Conservation (phyloP, 1,139 yeast genomes). For the Pichia norvegensis region DNA sequence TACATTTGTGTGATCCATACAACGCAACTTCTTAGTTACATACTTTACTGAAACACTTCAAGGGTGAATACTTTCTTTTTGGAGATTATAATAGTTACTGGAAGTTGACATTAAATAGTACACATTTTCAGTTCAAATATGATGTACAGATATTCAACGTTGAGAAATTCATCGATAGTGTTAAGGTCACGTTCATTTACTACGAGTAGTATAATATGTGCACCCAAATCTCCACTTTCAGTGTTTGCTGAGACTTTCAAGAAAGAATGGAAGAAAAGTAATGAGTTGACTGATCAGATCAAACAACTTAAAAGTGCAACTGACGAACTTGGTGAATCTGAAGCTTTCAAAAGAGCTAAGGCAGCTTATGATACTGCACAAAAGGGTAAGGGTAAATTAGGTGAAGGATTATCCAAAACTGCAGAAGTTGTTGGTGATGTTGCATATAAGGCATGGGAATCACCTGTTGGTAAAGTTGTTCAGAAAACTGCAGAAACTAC, state of each 20-base stretch:
- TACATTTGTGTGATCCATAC: background rate
- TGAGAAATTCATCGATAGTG: constrained; percentile 5
- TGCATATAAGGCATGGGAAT: constrained; percentile 94
- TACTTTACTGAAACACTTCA: background rate
- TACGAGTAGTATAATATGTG: background rate
- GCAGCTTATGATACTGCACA: constrained; percentile 89
- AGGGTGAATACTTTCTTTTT: background rate
- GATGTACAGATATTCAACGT: constrained; percentile 9
- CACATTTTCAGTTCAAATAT: background rate
- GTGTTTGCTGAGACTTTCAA: constrained; percentile 91
- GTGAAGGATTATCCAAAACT: constrained; percentile 76
- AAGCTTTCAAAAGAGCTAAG: constrained; percentile 86
- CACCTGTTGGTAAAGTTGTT: constrained; percentile 83
- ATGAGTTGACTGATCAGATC: constrained; percentile 84
- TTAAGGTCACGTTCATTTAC: constrained; percentile 7
- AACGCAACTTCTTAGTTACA: background rate
- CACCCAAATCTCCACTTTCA: constrained; percentile 68
- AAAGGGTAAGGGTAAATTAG: constrained; percentile 72
- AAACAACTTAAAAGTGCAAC: constrained; percentile 96
- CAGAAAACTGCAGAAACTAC: constrained; percentile 73
- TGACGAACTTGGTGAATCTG: constrained; percentile 89
- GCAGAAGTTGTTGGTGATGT: constrained; percentile 92
- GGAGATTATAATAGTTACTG: background rate
- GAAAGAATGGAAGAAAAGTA: constrained; percentile 82
- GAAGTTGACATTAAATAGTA: background rate